These are phyloP conservation scores for Globisporangium lucens DNA, from an alignment of 352 stramenopile genomes.

Conservation along the genomic window DNA sequence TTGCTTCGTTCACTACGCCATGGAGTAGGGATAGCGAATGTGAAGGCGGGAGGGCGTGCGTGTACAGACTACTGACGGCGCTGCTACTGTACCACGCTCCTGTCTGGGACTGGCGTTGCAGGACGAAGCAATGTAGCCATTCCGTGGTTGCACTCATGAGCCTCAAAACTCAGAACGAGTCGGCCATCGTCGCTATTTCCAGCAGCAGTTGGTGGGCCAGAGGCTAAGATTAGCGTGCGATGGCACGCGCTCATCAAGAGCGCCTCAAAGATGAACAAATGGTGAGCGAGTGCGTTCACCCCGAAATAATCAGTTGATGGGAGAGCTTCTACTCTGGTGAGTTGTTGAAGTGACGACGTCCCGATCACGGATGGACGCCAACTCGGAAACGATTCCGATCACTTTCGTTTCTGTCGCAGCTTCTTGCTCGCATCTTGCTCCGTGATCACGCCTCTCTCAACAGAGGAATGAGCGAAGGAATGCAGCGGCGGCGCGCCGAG, in stretches of 20 bases:
- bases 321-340: neutral
- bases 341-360: neutral
- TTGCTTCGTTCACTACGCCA: conserved; percentile 3
- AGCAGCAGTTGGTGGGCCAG: neutral
- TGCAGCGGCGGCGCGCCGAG: too few relatives aligned
- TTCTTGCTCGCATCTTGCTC: neutral
- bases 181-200: neutral
- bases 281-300: neutral
- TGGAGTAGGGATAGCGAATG: neutral
- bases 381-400: neutral
- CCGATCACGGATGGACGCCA: neutral
- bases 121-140: neutral
- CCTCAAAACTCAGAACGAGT: neutral
- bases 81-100: neutral
- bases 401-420: neutral
- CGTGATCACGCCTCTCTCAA: too few relatives aligned
- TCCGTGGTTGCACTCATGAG: neutral
- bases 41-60: neutral
- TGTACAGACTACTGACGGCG: neutral
- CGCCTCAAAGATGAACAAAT: neutral
- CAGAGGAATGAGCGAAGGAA: too few relatives aligned
- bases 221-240: neutral
- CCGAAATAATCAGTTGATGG: neutral
- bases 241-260: neutral
- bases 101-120: neutral